Evolutionary conservation across 164 flowering plant genomes (phyloP).

Genomic region (Berberis vulgaris): DNA sequence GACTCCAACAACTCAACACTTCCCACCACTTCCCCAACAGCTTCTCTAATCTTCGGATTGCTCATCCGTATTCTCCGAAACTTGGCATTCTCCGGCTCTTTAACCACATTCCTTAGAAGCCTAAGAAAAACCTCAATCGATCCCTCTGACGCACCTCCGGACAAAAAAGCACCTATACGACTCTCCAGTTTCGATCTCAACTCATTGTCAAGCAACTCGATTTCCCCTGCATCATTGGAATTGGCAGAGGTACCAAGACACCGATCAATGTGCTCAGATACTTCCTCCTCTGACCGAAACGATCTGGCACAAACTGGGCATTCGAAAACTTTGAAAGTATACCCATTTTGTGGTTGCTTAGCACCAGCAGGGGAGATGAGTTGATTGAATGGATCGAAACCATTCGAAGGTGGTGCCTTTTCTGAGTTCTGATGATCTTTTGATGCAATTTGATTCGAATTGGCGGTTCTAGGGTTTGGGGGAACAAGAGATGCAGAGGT

Average conservation of each 20-base stretch:
- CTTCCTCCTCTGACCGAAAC: conserved; percentile 63
- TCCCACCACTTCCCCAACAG: conserved; percentile 60
- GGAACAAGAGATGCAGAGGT: neutral
- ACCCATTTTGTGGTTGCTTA: conserved; percentile 46
- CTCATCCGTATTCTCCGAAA: conserved; percentile 78
- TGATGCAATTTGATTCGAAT: neutral
- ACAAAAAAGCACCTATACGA: conserved; percentile 42
- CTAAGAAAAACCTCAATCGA: conserved; percentile 70
- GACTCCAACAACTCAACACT: conserved; percentile 75
- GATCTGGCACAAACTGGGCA: conserved; percentile 65
- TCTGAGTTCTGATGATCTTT: neutral
- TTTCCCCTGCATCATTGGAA: neutral
- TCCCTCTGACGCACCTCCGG: conserved; percentile 56
- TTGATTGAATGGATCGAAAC: conserved; percentile 69
- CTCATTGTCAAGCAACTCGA: conserved; percentile 1
- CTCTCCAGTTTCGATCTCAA: conserved; percentile 31
- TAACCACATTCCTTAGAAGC: conserved; percentile 59
- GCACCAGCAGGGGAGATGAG: conserved; percentile 40
- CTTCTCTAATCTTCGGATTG: conserved; percentile 83
- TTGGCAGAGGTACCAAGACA: conserved; percentile 29
- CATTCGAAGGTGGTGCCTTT: conserved; percentile 15
- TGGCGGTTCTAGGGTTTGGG: neutral
- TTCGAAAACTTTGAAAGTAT: conserved; percentile 45
- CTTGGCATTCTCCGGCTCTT: conserved; percentile 72
- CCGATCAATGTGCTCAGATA: conserved; percentile 54